Base-by-base conservation (phyloP, 2,329 filamentous ascomycete genomes). In the Tolypocladium ovalisporum region DNA sequence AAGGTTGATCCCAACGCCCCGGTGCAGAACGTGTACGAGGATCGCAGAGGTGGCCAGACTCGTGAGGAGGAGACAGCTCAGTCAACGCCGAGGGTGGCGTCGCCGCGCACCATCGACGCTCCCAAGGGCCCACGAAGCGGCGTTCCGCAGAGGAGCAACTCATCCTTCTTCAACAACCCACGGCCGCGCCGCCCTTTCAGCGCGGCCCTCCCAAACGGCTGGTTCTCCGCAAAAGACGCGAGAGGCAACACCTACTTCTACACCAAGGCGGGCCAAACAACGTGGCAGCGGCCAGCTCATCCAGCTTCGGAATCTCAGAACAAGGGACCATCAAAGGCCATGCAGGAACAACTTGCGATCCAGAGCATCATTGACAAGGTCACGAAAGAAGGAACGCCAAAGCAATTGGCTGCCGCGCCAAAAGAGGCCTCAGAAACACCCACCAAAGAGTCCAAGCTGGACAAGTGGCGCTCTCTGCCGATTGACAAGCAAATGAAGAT, bases 401-500 rank as follows among this genome's bases (percentile, higher is more conserved):
- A 78, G 57, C 75, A 75, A 40, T 73, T 76, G 19, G 72, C 82
- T 24, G 82, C 84, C 0, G 82, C 83, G 17, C 90, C 88, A 1
- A 86, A 88, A 1, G 82, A 85, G 59, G 78, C 83, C 13, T 75
- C 77, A 3, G 81, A 74, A 55, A 76, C 80, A 1, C 78, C 80
- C 7, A 72, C 76, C 5, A 78, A 79, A 52, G 81, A 87, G 70
- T 78, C 78, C 7, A 86, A 82, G 64, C 79, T 80, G 64, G 86
- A 90, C 53, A 89, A 87, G 68, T 91, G 88, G 88, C 80, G 83
- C 57, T 80, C 79, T 59, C 70, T 86, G 36, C 78, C 86, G 1
- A 70, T 85, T 63, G 92, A 97, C 62, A 97, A 97, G 73, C 90
- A 94, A 73, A 95, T 91, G 82, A 96, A 90, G 75, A 79, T 96